Conservation (phyloP, 305 asterid species). For the Fraxinus paxiana region DNA sequence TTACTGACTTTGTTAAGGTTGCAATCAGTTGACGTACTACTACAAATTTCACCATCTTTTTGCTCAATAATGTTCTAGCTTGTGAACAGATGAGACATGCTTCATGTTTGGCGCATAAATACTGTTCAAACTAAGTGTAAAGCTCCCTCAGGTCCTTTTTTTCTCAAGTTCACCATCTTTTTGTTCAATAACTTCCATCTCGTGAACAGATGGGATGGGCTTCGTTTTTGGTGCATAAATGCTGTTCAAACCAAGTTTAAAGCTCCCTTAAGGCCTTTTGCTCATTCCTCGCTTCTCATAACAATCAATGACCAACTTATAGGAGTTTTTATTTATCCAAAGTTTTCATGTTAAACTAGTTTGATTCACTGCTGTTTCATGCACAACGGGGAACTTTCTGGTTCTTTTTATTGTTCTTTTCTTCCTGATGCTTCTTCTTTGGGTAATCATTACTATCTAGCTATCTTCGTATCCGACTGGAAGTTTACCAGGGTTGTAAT, state of each 20-base stretch:
- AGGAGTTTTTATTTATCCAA: background rate
- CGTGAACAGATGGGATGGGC: background rate
- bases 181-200: background rate
- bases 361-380: background rate
- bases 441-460: background rate
- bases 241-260: background rate
- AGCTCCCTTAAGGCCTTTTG: background rate
- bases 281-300: background rate
- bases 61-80: background rate
- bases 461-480: background rate
- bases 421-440: background rate
- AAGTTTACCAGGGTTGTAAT: constrained; percentile 7
- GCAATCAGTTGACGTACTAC: background rate
- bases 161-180: background rate
- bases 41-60: background rate
- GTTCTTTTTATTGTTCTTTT: background rate
- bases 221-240: background rate
- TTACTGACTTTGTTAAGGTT: background rate
- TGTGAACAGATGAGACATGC: background rate
- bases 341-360: constrained; percentile 12
- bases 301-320: background rate
- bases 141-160: background rate
- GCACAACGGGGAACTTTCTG: background rate
- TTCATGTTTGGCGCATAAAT: background rate
- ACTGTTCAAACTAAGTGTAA: background rate